Conservation (phyloP, 108 stramenopile species). For the Thalassiosira profunda region DNA sequence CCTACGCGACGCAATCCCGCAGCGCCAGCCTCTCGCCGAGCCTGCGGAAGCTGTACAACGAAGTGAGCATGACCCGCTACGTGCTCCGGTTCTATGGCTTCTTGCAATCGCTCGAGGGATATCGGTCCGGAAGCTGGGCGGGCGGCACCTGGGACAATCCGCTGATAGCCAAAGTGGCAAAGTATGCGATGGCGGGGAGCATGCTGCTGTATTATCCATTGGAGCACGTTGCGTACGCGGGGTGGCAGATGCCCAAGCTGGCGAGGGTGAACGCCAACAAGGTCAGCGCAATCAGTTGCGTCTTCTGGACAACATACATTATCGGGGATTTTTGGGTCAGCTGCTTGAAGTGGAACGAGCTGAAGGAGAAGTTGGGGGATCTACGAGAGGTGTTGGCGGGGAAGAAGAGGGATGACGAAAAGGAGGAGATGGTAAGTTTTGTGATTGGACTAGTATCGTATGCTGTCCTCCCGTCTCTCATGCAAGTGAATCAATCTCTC, state of each 20-base stretch:
- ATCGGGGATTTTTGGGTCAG: conserved; percentile 60
- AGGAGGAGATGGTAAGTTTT: conserved; percentile 28
- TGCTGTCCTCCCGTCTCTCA: not conserved
- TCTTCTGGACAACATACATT: conserved; percentile 72
- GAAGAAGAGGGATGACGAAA: conserved; percentile 34
- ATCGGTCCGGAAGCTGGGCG: conserved; percentile 63
- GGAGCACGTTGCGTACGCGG: conserved; percentile 74
- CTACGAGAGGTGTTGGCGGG: conserved; percentile 19
- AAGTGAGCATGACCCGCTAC: conserved; percentile 71
- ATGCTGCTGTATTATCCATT: conserved; percentile 83
- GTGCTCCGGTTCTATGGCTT: conserved; percentile 69
- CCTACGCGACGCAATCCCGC: conserved; percentile 47
- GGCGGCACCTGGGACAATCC: conserved; percentile 38
- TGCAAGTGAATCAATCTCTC: not conserved
- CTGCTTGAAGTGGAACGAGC: conserved; percentile 40
- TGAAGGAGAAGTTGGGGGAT: conserved; percentile 31
- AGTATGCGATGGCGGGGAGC: conserved; percentile 67
- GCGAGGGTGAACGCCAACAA: conserved; percentile 50
- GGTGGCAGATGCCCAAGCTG: conserved; percentile 67
- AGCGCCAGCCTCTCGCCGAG: conserved; percentile 17
- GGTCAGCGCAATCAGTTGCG: conserved; percentile 67
- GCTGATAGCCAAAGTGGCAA: conserved; percentile 52
- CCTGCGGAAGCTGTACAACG: conserved; percentile 52
- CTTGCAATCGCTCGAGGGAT: conserved; percentile 66
- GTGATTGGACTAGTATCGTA: conserved; percentile 6